Base-by-base conservation (phyloP, 257 asterid genomes). In the Coffea eugenioides region DNA sequence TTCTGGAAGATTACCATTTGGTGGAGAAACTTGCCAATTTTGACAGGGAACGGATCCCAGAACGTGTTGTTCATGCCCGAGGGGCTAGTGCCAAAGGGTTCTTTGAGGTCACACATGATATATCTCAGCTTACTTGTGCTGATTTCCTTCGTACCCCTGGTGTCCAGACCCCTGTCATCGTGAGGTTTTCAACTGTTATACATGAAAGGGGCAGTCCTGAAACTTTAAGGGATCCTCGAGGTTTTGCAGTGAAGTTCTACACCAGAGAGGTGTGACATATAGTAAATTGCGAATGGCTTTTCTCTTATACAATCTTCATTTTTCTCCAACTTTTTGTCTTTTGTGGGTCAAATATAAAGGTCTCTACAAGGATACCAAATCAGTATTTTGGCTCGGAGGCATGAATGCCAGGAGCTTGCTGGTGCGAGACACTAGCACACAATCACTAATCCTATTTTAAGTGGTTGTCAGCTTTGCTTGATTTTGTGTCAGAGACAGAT, bases 11-110 rank as follows among this genome's bases (percentile, higher is more conserved):
- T 71, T 85, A 83, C 76, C 89, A 83, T 78, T 80, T 85, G 87
- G 87, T 80, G 71, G 89, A 85, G 81, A 85, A 85, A 81, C 85
- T 83, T 73, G 87, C 87, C 45, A 83, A 85, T 81, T 85, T 85
- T 71, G 89, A 85, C 48, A 73, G 89, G 54, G 89, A 85, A 78
- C 80, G 87, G 64, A 83, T 85, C 36, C 87, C 89, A 0, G 87
- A 83, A 49, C 85, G 87, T 41, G 89, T 86, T 75, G 89, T 86
- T 69, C 89, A 86, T 76, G 89, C 89, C 66, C 66, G 89, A 48
- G 89, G 89, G 71, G 87, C 87, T 66, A 81, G 89, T 73, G 89
- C 89, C 66, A 83, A 86, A 52, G 89, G 89, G 4, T 86, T 77
- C 27, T 86, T 86, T 52, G 89, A 83, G 77, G 89, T 81, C 74